Percentiles rank a stretch among this genome's conserved stretches.
phyloP scores from a whole-genome alignment of 75 land plant species.

The Isoetes taiwanensis region DNA sequence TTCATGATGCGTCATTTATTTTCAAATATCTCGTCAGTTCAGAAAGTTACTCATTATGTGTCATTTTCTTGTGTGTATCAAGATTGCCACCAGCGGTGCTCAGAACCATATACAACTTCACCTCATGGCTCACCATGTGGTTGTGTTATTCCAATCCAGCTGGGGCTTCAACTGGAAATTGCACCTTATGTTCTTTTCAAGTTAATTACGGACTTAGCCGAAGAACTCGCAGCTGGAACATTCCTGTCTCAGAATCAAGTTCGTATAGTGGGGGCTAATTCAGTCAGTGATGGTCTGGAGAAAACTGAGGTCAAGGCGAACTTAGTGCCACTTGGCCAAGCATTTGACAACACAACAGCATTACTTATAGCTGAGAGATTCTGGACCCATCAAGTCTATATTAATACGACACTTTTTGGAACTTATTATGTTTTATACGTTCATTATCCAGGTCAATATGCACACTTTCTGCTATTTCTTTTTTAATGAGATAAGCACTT shows the following conservation, averaged over 20 bases:
- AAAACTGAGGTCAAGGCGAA: constrained; percentile 46
- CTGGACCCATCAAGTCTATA: constrained; percentile 46
- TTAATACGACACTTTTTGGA: constrained; percentile 48
- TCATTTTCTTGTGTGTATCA: no score
- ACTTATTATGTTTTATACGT: constrained; percentile 55
- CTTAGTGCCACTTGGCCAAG: constrained; percentile 41
- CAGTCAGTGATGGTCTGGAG: constrained; percentile 38
- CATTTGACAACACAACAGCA: constrained; percentile 45
- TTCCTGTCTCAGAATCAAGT: constrained; percentile 77
- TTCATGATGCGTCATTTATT: no score
- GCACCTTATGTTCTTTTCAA: constrained; percentile 53
- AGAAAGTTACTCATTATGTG: no score
- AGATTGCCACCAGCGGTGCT: no score
- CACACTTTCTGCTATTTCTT: not conserved
- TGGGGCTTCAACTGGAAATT: constrained; percentile 48
- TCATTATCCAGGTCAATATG: constrained; percentile 55
- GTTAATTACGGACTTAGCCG: constrained; percentile 46
- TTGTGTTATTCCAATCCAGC: constrained; percentile 73
- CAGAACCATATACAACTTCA: constrained; percentile 58
- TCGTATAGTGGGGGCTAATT: constrained; percentile 56
- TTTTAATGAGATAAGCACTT: not conserved
- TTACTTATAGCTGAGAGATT: constrained; percentile 39
- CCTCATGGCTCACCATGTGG: constrained; percentile 84
- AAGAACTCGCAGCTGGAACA: constrained; percentile 60
- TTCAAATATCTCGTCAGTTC: no score